Conservation (phyloP, 2,329 filamentous ascomycete species). For the Talaromyces sp. region DNA sequence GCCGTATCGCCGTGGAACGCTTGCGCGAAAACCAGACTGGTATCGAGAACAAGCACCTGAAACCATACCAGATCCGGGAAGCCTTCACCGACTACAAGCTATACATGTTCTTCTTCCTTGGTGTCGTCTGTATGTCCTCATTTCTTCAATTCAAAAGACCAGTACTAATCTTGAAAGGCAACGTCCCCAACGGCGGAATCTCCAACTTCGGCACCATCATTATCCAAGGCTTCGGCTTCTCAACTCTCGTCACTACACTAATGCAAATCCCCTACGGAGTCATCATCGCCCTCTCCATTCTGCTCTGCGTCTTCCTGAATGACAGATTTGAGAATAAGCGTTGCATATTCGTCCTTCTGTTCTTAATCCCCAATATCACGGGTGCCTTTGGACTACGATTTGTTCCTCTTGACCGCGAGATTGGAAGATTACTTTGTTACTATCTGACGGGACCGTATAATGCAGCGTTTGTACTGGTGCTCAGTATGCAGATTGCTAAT, state of each 20-base stretch:
- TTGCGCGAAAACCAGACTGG: constrained; percentile 58
- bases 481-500: constrained; percentile 45
- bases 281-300: constrained; percentile 51
- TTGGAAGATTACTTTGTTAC: constrained; percentile 58
- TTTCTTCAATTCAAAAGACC: background rate
- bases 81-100: constrained; percentile 58
- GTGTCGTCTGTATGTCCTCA: constrained; percentile 39
- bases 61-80: constrained; percentile 55
- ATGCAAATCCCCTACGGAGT: constrained; percentile 52
- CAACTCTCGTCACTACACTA: constrained; percentile 52
- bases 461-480: constrained; percentile 52
- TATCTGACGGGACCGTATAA: constrained; percentile 56
- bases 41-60: constrained; percentile 56
- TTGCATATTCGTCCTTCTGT: constrained; percentile 54
- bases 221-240: constrained; percentile 57
- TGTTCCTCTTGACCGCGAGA: constrained; percentile 49
- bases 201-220: constrained; percentile 59
- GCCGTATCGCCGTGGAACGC: constrained; percentile 54
- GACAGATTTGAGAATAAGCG: constrained; percentile 48
- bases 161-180: constrained; percentile 29
- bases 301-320: constrained; percentile 49
- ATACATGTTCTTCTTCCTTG: constrained; percentile 56
- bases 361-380: constrained; percentile 58
- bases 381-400: constrained; percentile 58
- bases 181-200: constrained; percentile 56